Evolutionary conservation across 1,139 yeast species (phyloP).

Genomic region (Williopsis jadinii): DNA sequence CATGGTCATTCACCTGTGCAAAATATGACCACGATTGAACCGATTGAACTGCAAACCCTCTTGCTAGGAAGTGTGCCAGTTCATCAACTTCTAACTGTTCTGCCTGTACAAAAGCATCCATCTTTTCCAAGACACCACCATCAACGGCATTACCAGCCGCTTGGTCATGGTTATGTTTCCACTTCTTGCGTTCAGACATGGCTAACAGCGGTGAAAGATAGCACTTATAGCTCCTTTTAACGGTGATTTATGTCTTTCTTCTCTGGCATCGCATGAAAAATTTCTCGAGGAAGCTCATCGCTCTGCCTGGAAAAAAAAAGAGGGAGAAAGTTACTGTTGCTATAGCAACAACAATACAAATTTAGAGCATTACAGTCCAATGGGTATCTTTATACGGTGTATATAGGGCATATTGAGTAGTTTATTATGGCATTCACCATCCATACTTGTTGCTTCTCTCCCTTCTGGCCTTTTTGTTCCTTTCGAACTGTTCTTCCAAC

Average conservation of each 20-base stretch:
- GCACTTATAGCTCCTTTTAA: too few relatives aligned
- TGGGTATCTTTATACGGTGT: too few relatives aligned
- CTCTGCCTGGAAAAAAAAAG: too few relatives aligned
- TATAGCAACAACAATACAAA: too few relatives aligned
- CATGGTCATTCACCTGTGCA: slow-evolving; percentile 57
- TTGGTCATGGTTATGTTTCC: slow-evolving; percentile 7
- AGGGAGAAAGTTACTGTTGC: too few relatives aligned
- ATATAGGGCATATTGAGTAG: too few relatives aligned
- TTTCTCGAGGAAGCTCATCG: not conserved
- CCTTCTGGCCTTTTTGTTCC: slow-evolving; percentile 19
- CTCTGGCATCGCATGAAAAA: not conserved
- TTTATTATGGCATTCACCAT: slow-evolving; percentile 16
- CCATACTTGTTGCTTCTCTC: slow-evolving; percentile 24
- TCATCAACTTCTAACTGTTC: slow-evolving; percentile 2
- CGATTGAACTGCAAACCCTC: slow-evolving; percentile 30
- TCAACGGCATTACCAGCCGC: slow-evolving; percentile 3
- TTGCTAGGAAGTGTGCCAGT: slow-evolving; percentile 24
- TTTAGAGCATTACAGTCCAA: too few relatives aligned
- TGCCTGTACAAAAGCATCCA: slow-evolving; percentile 5
- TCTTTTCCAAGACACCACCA: slow-evolving; percentile 10
- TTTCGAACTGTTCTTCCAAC: slow-evolving; percentile 22
- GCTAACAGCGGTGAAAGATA: too few relatives aligned
- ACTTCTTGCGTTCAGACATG: slow-evolving; percentile 5
- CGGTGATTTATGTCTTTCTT: too few relatives aligned
- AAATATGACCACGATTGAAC: slow-evolving; percentile 56